phyloP scores from a whole-genome alignment of 2,329 filamentous ascomycete species.

The Ceratocystiopsis sp. region DNA sequence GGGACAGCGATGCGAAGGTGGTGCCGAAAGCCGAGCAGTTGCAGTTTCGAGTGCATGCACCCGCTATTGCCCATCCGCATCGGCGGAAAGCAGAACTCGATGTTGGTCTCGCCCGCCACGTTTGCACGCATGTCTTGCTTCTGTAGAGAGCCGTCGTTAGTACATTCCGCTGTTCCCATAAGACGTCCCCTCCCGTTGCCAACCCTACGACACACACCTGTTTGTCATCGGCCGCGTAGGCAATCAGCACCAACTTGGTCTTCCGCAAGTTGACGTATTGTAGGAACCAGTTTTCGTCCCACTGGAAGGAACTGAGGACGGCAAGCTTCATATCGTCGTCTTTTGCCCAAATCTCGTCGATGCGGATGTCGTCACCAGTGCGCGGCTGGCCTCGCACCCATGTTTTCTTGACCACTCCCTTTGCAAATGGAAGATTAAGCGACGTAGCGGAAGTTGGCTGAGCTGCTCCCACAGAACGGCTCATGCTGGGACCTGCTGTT shows the following conservation, averaged over 20 bases:
- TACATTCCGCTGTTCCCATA: neutral
- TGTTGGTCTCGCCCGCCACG: conserved; percentile 26
- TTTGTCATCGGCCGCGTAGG: conserved; percentile 33
- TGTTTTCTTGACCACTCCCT: conserved; percentile 65
- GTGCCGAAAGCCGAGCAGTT: conserved; percentile 61
- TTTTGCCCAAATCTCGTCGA: conserved; percentile 77
- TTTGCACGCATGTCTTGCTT: conserved; percentile 24
- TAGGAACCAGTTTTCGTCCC: conserved; percentile 67
- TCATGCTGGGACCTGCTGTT: too few relatives aligned
- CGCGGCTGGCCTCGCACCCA: conserved; percentile 50
- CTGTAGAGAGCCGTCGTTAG: neutral
- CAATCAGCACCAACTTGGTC: conserved; percentile 46
- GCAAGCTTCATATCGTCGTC: conserved; percentile 54
- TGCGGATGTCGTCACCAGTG: conserved; percentile 56
- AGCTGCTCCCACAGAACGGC: too few relatives aligned
- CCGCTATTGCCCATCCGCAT: conserved; percentile 60
- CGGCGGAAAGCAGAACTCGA: conserved; percentile 65
- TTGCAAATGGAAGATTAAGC: conserved; percentile 21
- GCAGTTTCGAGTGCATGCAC: conserved; percentile 88
- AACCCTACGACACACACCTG: conserved; percentile 24
- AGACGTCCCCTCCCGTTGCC: too few relatives aligned
- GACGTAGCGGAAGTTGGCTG: too few relatives aligned
- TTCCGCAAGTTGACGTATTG: conserved; percentile 45
- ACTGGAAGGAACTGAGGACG: conserved; percentile 73
- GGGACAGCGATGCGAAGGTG: conserved; percentile 71